These are phyloP conservation scores for Chimonanthus salicifolius DNA, from an alignment of 164 flowering plant genomes.

Conservation along the genomic window DNA sequence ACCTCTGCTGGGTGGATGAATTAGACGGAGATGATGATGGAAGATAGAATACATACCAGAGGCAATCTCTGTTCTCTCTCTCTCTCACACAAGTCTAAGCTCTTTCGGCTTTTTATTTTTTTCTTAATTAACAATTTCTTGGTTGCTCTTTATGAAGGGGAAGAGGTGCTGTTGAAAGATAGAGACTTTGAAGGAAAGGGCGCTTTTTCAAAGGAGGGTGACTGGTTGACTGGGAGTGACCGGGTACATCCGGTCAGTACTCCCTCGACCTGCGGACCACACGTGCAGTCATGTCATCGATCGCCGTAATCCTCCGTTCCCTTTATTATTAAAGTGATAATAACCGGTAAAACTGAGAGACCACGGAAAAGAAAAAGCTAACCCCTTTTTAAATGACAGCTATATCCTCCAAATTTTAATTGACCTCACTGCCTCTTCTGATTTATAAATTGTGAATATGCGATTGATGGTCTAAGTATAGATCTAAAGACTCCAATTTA, in stretches of 20 bases:
- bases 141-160: too few species aligned
- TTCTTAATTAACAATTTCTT: neutral
- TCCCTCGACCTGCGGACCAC: constrained; percentile 27
- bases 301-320: too few species aligned
- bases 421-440: too few species aligned
- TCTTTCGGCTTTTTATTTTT: constrained; percentile 1
- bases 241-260: constrained; percentile 24
- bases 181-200: neutral
- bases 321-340: too few species aligned
- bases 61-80: constrained; percentile 4
- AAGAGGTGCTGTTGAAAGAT: neutral
- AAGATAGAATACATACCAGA: neutral
- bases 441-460: too few species aligned
- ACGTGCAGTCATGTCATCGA: constrained; percentile 33
- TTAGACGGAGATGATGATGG: neutral
- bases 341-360: too few species aligned
- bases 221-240: constrained; percentile 11
- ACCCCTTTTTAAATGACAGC: too few species aligned
- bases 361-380: too few species aligned
- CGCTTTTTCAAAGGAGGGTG: neutral
- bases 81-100: neutral
- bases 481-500: too few species aligned
- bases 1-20: neutral
- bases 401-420: too few species aligned
- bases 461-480: too few species aligned